Evolutionary conservation across 1,284 basidiomycete genomes (phyloP), one percentile per base, ranked within the genome.

Genomic region (Apiotrichum mycotoxinovorans): DNA sequence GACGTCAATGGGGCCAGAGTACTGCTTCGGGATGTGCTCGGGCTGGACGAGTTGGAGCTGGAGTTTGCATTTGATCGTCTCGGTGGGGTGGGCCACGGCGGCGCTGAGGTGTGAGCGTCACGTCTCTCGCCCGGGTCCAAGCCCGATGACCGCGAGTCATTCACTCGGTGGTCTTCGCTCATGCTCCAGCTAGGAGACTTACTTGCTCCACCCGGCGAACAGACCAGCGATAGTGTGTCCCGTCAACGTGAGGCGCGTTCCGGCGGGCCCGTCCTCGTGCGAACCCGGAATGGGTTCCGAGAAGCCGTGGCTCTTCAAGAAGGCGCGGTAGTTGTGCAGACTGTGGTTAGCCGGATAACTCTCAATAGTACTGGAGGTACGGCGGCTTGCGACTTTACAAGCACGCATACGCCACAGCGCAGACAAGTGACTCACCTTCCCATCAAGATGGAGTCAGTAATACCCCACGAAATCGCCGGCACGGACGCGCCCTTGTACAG

Each of bases 131-230:
- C 15, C 18, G 12, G 38, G 20, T n/a, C n/a, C n/a, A n/a, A n/a
- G n/a, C n/a, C n/a, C n/a, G n/a, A 38, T 38, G 37, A n/a, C 10
- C n/a, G 4, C 7, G 8, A 41, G 40, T 14, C 23, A n/a, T 12
- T 9, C 7, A 35, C 12, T 25, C 18, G 2, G 33, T 25, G 20
- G 22, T 34, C 46, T 10, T 3, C 7, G n/a, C 12, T 12, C 9
- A 25, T n/a, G 15, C 4, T 33, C 30, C 26, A 33, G 27, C 45
- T 23, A 14, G 35, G 12, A 14, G 35, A 64, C 72, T 60, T 52
- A 76, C 76, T 78, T 78, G 15, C 73, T 72, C 71, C 73, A 77
- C 0, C 77, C 77, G 9, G 77, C 77, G 41, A 71, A 69, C 35
- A 72, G 50, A 18, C 77, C 77, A 4, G 74, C 77, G 1, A 74